phyloP scores from a whole-genome alignment of 768 basidiomycete species.

The Kwoniella mangroviensis region DNA sequence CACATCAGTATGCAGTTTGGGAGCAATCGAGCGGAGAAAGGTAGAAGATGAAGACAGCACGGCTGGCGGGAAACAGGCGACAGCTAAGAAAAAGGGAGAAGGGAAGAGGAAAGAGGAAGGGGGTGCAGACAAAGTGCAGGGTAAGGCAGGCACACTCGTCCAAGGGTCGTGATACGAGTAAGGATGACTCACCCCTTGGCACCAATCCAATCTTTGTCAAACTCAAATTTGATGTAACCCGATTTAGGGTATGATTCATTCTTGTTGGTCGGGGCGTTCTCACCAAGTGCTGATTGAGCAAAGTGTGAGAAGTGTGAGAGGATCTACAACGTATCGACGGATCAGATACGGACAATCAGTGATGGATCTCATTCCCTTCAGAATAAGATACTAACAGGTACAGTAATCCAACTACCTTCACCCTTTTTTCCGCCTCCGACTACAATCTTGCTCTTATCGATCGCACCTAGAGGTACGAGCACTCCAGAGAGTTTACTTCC shows the following conservation, averaged over 20 bases:
- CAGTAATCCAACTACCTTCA: conserved; percentile 39
- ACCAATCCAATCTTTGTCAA: conserved; percentile 57
- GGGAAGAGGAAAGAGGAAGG: not conserved
- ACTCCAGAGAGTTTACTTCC: conserved; percentile 40
- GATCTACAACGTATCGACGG: conserved; percentile 24
- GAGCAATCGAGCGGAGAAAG: too few relatives aligned
- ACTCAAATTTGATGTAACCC: conserved; percentile 52
- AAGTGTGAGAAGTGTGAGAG: conserved; percentile 33
- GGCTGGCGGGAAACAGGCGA: too few relatives aligned
- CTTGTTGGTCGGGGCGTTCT: conserved; percentile 16
- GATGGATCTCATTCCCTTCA: not conserved
- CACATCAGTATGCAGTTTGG: too few relatives aligned
- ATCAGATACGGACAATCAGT: not conserved
- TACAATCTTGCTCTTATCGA: conserved; percentile 41
- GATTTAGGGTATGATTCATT: conserved; percentile 32
- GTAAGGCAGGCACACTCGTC: too few relatives aligned
- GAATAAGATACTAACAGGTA: conserved; percentile 26
- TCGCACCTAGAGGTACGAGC: conserved; percentile 25
- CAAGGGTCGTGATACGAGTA: not conserved
- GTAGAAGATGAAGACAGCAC: too few relatives aligned
- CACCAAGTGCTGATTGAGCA: conserved; percentile 15
- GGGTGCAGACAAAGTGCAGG: not conserved
- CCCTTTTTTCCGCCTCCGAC: conserved; percentile 42
- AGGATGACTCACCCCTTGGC: conserved; percentile 49
- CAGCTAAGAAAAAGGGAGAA: too few relatives aligned